Base-by-base conservation (phyloP, 2,329 filamentous ascomycete species). In the Arthrobotrys musiformis region DNA sequence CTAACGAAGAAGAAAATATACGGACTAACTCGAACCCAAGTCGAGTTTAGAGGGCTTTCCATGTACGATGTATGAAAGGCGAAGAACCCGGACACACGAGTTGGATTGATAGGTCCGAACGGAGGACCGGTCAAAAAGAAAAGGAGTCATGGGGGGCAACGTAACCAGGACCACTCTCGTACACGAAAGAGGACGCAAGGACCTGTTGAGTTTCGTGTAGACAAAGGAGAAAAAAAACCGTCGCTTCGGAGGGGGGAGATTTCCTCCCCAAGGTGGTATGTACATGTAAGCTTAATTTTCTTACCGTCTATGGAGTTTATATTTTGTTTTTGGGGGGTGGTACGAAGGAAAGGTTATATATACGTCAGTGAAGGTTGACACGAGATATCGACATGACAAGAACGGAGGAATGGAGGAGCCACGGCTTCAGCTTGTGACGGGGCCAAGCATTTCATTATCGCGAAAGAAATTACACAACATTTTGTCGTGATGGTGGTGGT, bases 81-180 rank as follows among this genome's bases (percentile, higher is more conserved):
- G 63, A 75, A 66, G 70, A 69, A 75, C 70, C 62, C 63, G 63
- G 70, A 62, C 70, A 69, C 70, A 75, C 70, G 70, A 75, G 63
- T 52, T 42, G 62, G 19, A 68, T 48, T 75, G 70, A 75, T 75
- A 75, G 70, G 70, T 52, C 33, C 26, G 62, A 56, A 56, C 28
- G 44, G 62, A 40, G 17, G 30, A 28, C 30, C 46, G 28, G 26
- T 50, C 28, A 6, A 46, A 56, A 22, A n/a, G n/a, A n/a, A n/a
- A n/a, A n/a, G n/a, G 35, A 64, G 68, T 72, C 68, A 72, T 35
- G 60, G 60, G n/a, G 63, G 70, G 42, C 70, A 68, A 75, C 70
- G 70, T 75, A 74, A 50, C 46, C 70, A 68, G 63, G 63, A 40
- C 33, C 54, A 58, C 54, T 42, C 54, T 42, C n/a, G 15, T 17